A percentile compares a stretch with the other conserved stretches of the same genome.
phyloP scores from a whole-genome alignment of 257 asterid genomes.

The Striga asiatica region DNA sequence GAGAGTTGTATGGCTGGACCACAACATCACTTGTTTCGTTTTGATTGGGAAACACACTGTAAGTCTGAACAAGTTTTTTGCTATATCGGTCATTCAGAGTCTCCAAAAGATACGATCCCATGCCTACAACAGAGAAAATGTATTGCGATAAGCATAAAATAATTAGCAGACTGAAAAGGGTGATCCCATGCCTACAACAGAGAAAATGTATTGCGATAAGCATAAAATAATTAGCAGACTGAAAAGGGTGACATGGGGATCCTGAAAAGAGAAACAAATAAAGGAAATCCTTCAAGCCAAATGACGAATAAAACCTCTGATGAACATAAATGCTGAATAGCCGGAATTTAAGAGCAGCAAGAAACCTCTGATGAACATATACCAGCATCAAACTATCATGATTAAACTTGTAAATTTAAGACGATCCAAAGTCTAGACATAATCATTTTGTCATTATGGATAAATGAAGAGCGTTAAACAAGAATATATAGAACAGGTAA shows the following conservation, averaged over 20 bases:
- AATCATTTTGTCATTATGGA: background rate
- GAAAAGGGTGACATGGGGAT: background rate
- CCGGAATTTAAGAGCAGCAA: background rate
- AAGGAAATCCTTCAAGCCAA: conserved; percentile 2
- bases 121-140: conserved; percentile 43
- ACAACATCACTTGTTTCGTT: conserved; percentile 99
- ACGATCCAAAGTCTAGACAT: background rate
- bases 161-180: background rate
- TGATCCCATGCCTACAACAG: background rate
- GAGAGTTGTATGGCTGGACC: conserved; percentile 97
- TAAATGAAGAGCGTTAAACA: conserved; percentile 3
- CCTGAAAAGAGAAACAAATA: too few relatives aligned
- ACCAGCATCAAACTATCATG: background rate
- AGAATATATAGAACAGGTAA: conserved; percentile 3
- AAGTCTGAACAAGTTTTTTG: conserved; percentile 95
- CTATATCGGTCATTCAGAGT: conserved; percentile 94
- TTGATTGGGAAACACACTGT: conserved; percentile 98
- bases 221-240: conserved; percentile 4
- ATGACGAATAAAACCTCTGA: background rate
- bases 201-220: conserved; percentile 11
- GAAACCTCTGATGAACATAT: background rate
- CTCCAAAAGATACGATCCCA: conserved; percentile 98
- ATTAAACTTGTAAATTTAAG: background rate
- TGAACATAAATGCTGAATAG: conserved; percentile 8
- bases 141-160: conserved; percentile 7